These are phyloP conservation scores for Prunus persica DNA, from an alignment of 306 rosid genomes.

Conservation along the genomic window DNA sequence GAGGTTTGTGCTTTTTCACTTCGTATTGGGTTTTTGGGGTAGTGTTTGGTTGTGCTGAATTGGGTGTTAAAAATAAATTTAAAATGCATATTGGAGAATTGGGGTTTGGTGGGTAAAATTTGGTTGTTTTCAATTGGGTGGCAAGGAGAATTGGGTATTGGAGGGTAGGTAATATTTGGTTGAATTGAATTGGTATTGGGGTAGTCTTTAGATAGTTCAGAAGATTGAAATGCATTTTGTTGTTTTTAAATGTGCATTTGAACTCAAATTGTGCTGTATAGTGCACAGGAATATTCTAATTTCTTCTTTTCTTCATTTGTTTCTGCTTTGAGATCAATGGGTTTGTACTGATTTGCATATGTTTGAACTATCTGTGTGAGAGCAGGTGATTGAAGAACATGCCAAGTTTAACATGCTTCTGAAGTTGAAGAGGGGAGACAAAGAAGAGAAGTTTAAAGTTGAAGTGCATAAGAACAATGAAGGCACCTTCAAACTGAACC, in stretches of 20 bases:
- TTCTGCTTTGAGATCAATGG: not conserved
- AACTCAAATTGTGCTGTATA: not conserved
- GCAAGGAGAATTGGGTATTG: not conserved
- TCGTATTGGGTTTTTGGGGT: not conserved
- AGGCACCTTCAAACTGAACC: conserved; percentile 64
- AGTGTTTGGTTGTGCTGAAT: not conserved
- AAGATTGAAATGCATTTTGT: not conserved
- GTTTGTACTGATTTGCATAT: not conserved
- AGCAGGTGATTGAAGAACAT: conserved; percentile 58
- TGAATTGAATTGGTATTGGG: not conserved
- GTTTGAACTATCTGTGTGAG: too few species aligned
- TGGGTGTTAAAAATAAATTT: not conserved
- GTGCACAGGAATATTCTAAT: not conserved
- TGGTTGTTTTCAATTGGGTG: not conserved
- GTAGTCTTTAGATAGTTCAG: not conserved
- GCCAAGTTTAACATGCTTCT: conserved; percentile 65
- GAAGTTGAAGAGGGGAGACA: conserved; percentile 64
- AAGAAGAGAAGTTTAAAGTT: conserved; percentile 64
- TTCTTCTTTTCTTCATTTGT: not conserved
- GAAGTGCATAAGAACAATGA: conserved; percentile 62
- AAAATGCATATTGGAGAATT: not conserved
- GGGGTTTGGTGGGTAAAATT: not conserved
- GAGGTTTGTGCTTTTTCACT: conserved; percentile 44
- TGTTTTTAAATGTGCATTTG: not conserved
- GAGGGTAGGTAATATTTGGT: not conserved